phyloP scores from a whole-genome alignment of 805 yeast genomes.

The Clavispora vitiphila region DNA sequence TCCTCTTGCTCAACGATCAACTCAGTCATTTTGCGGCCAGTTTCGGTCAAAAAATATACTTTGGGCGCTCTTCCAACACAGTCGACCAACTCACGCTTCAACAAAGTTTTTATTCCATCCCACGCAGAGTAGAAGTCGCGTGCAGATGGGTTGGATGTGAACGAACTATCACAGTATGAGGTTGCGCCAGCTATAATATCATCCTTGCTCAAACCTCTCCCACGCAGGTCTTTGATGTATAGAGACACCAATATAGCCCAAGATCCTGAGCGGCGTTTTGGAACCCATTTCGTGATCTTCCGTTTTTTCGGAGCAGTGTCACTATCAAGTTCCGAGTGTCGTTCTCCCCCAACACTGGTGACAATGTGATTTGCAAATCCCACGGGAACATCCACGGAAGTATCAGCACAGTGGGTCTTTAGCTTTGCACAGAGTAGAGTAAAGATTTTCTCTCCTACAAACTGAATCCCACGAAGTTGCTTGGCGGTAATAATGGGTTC shows the following conservation, averaged over 20 bases:
- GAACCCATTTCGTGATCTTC: conserved; percentile 47
- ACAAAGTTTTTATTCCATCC: conserved; percentile 60
- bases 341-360: conserved; percentile 10
- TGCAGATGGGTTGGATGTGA: conserved; percentile 54
- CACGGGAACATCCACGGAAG: conserved; percentile 44
- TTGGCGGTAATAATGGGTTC: conserved; percentile 48
- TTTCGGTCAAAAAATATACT: conserved; percentile 60
- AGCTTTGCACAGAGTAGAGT: conserved; percentile 44
- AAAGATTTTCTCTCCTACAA: conserved; percentile 70
- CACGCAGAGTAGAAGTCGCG: conserved; percentile 71
- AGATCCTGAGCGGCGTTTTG: conserved; percentile 74
- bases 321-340: conserved; percentile 9
- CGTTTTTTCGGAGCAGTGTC: conserved; percentile 8
- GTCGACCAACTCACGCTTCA: conserved; percentile 55
- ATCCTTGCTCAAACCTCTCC: conserved; percentile 59
- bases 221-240: conserved; percentile 40
- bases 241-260: conserved; percentile 73
- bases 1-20: conserved; percentile 47
- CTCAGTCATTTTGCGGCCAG: conserved; percentile 61
- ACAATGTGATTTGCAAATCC: conserved; percentile 17
- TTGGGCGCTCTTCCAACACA: conserved; percentile 51
- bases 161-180: conserved; percentile 53
- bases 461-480: conserved; percentile 56
- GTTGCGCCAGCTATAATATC: conserved; percentile 53
- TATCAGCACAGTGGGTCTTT: conserved; percentile 49